These are phyloP conservation scores for Aspergillus fumigatiaffinis DNA, from an alignment of 2,329 filamentous ascomycete genomes.

Conservation along the genomic window DNA sequence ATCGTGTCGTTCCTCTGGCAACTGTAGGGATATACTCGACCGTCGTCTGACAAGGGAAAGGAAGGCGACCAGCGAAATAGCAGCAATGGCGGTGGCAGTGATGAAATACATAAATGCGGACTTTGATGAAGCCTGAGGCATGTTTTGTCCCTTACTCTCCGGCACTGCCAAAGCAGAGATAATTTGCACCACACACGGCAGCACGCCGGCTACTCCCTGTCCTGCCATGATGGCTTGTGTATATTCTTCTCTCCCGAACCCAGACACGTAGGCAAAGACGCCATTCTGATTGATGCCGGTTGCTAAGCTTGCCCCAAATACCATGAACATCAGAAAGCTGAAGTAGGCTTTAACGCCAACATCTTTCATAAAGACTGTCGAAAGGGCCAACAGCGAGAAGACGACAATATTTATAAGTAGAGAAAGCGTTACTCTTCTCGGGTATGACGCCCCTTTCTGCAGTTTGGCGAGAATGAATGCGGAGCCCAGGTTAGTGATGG, in stretches of 20 bases:
- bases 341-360: constrained; percentile 67
- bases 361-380: constrained; percentile 65
- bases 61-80: constrained; percentile 67
- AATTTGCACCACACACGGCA: constrained; percentile 85
- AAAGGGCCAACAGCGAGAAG: constrained; percentile 75
- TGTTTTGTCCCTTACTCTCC: constrained; percentile 34
- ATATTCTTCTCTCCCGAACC: constrained; percentile 82
- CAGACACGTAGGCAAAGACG: constrained; percentile 83
- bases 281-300: constrained; percentile 90
- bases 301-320: constrained; percentile 72
- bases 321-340: constrained; percentile 75
- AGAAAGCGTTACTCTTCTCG: constrained; percentile 74
- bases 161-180: constrained; percentile 69
- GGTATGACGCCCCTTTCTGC: constrained; percentile 80
- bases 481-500: constrained; percentile 71
- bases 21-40: constrained; percentile 4
- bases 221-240: constrained; percentile 96
- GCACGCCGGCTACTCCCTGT: constrained; percentile 84
- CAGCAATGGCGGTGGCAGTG: constrained; percentile 74
- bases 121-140: constrained; percentile 51
- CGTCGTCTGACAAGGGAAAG: constrained; percentile 62
- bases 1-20: constrained; percentile 27
- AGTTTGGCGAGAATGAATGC: constrained; percentile 75
- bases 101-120: constrained; percentile 90
- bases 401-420: constrained; percentile 72